Evolutionary conservation across 2,329 filamentous ascomycete species (phyloP).

Genomic region (Colletotrichum tropicicola): DNA sequence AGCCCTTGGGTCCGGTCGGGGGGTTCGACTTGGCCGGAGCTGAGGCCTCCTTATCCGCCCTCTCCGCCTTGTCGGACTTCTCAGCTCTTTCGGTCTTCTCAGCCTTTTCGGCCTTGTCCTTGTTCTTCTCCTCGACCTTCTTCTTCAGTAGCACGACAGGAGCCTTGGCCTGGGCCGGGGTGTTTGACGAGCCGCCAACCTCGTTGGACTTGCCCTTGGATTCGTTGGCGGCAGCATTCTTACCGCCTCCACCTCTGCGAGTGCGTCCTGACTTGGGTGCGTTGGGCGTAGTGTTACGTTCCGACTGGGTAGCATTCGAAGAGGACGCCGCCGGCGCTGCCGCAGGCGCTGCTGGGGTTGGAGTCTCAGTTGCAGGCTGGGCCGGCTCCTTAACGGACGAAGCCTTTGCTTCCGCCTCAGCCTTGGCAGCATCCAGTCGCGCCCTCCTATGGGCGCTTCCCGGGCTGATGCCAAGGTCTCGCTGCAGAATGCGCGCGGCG

Average conservation of each 20-base stretch:
- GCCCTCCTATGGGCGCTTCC: slow-evolving; percentile 70
- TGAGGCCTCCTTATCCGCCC: slow-evolving; percentile 23
- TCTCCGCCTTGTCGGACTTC: slow-evolving; percentile 18
- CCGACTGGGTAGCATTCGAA: slow-evolving; percentile 11
- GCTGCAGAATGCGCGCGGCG: slow-evolving; percentile 71
- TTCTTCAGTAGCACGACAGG: slow-evolving; percentile 52
- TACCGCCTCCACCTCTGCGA: slow-evolving; percentile 43
- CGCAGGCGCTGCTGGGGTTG: slow-evolving; percentile 31
- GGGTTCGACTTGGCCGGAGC: slow-evolving; percentile 11
- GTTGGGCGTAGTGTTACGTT: slow-evolving; percentile 20
- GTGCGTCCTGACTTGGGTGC: slow-evolving; percentile 30
- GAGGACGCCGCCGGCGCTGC: slow-evolving; percentile 15
- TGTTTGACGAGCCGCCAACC: slow-evolving; percentile 33
- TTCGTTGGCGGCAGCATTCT: slow-evolving; percentile 40
- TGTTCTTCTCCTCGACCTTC: slow-evolving; percentile 41
- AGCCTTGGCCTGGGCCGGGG: slow-evolving; percentile 39
- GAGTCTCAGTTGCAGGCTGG: slow-evolving; percentile 32
- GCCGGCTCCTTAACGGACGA: slow-evolving; percentile 42
- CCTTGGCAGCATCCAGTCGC: slow-evolving; percentile 66
- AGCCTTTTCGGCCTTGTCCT: slow-evolving; percentile 18
- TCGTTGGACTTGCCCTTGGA: slow-evolving; percentile 49
- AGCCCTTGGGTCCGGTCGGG: slow-evolving; percentile 36
- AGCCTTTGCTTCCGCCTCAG: slow-evolving; percentile 56
- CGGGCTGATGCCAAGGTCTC: slow-evolving; percentile 71
- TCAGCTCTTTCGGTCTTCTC: not conserved